phyloP scores from a whole-genome alignment of 163 green algal species.

The Scenedesmus sp. region DNA sequence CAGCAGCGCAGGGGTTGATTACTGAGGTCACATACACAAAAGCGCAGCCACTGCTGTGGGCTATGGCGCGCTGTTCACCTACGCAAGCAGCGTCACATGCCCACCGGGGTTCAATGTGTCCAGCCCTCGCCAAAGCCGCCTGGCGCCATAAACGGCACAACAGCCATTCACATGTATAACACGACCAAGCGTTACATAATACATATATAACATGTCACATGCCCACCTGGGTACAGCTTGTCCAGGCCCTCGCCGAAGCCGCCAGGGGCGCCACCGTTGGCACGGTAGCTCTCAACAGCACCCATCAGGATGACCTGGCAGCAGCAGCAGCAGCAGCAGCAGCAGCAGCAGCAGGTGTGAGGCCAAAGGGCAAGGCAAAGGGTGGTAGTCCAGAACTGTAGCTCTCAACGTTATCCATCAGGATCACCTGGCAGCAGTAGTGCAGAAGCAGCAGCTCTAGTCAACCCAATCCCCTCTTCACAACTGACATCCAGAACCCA shows the following conservation, averaged over 20 bases:
- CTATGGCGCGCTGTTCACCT: no score
- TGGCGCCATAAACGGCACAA: neutral
- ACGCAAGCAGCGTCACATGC: neutral
- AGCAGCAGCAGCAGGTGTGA: neutral
- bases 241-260: slow-evolving; percentile 45
- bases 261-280: slow-evolving; percentile 70
- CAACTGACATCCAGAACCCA: no score
- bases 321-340: neutral
- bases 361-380: no score
- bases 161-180: slow-evolving; percentile 78
- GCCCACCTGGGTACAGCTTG: slow-evolving; percentile 46
- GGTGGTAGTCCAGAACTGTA: no score
- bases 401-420: no score
- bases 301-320: slow-evolving; percentile 88
- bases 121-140: slow-evolving; percentile 61
- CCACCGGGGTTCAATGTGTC: slow-evolving; percentile 81
- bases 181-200: slow-evolving; percentile 69
- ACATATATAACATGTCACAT: slow-evolving; percentile 53
- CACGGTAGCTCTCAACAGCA: slow-evolving; percentile 86
- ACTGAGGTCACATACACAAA: no score
- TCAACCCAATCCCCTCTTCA: no score
- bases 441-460: no score
- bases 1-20: no score
- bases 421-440: no score
- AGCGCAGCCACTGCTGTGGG: neutral